Evolutionary conservation across 495 filamentous ascomycete species (phyloP).

Genomic region (Hypoxylon perforatum): DNA sequence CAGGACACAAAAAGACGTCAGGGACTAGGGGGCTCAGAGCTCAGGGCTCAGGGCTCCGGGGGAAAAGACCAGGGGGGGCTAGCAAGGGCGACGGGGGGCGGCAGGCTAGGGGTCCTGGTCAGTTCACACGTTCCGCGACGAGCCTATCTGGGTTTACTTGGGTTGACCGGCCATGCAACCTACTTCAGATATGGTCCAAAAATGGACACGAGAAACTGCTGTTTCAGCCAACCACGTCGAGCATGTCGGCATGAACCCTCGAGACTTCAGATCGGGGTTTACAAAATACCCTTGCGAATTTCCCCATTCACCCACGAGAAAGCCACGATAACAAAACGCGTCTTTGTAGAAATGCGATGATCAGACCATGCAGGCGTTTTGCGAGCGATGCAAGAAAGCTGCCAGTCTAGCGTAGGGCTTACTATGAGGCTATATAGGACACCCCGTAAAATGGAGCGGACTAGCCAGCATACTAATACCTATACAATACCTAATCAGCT

Average conservation of each 20-base stretch:
- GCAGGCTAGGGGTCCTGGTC: conserved; percentile 31
- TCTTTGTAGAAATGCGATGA: conserved; percentile 36
- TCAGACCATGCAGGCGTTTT: conserved; percentile 8
- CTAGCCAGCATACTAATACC: conserved; percentile 4
- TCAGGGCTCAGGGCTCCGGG: conserved; percentile 35
- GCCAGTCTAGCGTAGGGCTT: conserved; percentile 9
- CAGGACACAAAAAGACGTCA: conserved; percentile 32
- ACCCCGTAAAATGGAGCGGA: conserved; percentile 2
- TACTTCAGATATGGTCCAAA: conserved; percentile 52
- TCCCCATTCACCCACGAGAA: conserved; percentile 33
- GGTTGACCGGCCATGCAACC: conserved; percentile 35
- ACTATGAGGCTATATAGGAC: conserved; percentile 11
- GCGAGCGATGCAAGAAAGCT: conserved; percentile 5
- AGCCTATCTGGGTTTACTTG: conserved; percentile 38
- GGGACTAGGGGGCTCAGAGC: conserved; percentile 16
- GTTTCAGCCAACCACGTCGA: conserved; percentile 60
- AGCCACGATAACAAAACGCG: conserved; percentile 29
- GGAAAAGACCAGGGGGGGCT: conserved; percentile 25
- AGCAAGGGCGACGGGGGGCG: conserved; percentile 7
- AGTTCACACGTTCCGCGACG: conserved; percentile 40
- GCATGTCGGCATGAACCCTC: conserved; percentile 24
- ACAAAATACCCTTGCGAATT: conserved; percentile 35
- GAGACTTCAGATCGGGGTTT: conserved; percentile 37
- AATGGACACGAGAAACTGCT: conserved; percentile 65
- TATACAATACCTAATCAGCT: background rate